Conservation (phyloP, 1,284 basidiomycete species). For the Phylloporus sp. region DNA sequence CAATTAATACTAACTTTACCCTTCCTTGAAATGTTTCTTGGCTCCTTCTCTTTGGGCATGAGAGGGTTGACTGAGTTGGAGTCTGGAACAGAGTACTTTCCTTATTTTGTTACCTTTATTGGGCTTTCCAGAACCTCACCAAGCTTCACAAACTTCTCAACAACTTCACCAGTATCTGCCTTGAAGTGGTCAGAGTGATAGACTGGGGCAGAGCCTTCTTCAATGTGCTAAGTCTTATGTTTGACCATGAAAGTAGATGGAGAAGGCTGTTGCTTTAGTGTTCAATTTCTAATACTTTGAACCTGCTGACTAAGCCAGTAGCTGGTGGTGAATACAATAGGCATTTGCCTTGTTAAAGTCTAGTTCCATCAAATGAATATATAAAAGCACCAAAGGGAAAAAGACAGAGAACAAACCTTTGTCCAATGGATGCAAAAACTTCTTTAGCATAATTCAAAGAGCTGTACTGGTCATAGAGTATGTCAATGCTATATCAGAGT, state of each 20-base stretch:
- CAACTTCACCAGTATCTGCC: background rate
- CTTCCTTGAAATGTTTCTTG: background rate
- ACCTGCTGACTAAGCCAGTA: background rate
- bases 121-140: background rate
- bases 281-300: background rate
- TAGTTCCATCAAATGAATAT: slow-evolving; percentile 50
- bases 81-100: background rate
- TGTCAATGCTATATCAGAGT: slow-evolving; percentile 99
- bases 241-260: background rate
- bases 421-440: slow-evolving; percentile 98
- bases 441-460: slow-evolving; percentile 99
- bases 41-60: background rate
- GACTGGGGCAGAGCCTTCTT: background rate
- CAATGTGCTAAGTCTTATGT: background rate
- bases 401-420: slow-evolving; percentile 61
- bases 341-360: slow-evolving; percentile 99
- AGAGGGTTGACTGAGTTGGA: background rate
- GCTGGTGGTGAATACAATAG: too few species aligned
- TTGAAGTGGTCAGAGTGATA: background rate
- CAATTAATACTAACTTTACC: background rate
- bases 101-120: background rate
- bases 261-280: background rate
- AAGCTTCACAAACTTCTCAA: background rate
- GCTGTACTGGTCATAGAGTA: slow-evolving; percentile 97
- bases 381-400: slow-evolving; percentile 21